Evolutionary conservation across 768 basidiomycete genomes (phyloP).

Genomic region (Collybiopsis luxurians): DNA sequence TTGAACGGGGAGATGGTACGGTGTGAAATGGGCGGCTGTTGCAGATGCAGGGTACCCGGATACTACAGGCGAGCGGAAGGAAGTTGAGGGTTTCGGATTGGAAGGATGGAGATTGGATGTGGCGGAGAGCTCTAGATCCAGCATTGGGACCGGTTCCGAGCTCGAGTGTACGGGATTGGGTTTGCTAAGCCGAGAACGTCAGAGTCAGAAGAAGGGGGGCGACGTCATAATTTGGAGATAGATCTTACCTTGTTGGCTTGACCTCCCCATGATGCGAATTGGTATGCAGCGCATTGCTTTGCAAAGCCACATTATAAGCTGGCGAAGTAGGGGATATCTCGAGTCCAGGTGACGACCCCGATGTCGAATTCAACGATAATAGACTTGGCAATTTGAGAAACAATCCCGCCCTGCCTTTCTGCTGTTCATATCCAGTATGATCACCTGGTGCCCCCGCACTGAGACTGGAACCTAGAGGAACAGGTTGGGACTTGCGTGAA

Average conservation of each 20-base stretch:
- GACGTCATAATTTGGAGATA: background rate
- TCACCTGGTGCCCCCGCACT: background rate
- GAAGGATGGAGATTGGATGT: background rate
- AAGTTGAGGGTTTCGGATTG: background rate
- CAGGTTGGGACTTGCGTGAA: background rate
- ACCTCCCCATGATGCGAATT: background rate
- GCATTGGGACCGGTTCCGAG: background rate
- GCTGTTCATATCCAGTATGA: background rate
- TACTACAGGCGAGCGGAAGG: background rate
- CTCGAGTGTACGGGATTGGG: background rate
- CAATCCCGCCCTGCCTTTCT: conserved; percentile 5
- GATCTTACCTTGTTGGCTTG: background rate
- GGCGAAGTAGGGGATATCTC: background rate
- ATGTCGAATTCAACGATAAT: background rate
- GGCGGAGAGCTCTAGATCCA: background rate
- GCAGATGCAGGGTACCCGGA: conserved; percentile 1
- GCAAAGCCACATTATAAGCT: background rate
- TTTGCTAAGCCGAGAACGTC: background rate
- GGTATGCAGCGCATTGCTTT: conserved; percentile 7
- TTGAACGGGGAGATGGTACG: conserved; percentile 3
- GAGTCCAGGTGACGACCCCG: background rate
- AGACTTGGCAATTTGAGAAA: conserved; percentile 3
- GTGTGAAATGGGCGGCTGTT: conserved; percentile 2
- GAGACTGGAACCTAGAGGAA: background rate
- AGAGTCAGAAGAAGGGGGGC: background rate